These are phyloP conservation scores for Zalerion maritima DNA, from an alignment of 495 filamentous ascomycete genomes.

Conservation along the genomic window DNA sequence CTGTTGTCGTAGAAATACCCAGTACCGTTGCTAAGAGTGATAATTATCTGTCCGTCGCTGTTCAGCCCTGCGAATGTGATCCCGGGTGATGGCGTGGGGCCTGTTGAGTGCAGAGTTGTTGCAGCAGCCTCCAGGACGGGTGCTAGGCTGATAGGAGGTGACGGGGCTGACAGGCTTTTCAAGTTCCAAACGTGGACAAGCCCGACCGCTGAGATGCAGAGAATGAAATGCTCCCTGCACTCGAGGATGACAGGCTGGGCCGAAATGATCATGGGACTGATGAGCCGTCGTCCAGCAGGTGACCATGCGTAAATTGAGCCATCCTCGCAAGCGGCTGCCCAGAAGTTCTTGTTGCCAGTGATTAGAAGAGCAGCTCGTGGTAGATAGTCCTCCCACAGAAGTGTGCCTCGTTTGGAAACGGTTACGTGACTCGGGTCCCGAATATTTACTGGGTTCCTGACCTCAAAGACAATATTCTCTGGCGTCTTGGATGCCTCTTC, in stretches of 20 bases:
- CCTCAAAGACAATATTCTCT: slow-evolving; percentile 58
- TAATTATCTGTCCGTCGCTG: slow-evolving; percentile 64
- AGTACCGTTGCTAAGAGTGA: slow-evolving; percentile 83
- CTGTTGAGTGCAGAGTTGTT: slow-evolving; percentile 45
- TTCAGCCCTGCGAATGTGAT: slow-evolving; percentile 86
- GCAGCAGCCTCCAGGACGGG: slow-evolving; percentile 77
- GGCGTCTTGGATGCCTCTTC: slow-evolving; percentile 46
- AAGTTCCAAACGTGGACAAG: slow-evolving; percentile 92
- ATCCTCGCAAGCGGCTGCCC: slow-evolving; percentile 87
- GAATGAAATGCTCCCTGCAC: slow-evolving; percentile 72
- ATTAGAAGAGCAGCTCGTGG: slow-evolving; percentile 69
- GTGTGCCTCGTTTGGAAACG: slow-evolving; percentile 65
- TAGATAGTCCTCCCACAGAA: slow-evolving; percentile 87
- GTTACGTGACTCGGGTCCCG: slow-evolving; percentile 73
- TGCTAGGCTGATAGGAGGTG: slow-evolving; percentile 80
- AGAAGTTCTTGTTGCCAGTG: slow-evolving; percentile 79
- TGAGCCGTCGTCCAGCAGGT: slow-evolving; percentile 73
- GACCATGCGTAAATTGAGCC: slow-evolving; percentile 90
- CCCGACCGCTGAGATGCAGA: slow-evolving; percentile 78
- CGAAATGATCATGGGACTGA: slow-evolving; percentile 75
- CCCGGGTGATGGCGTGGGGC: slow-evolving; percentile 58
- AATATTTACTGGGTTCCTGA: slow-evolving; percentile 51
- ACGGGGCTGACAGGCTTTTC: slow-evolving; percentile 65
- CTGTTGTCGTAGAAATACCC: slow-evolving; percentile 72
- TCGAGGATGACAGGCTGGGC: slow-evolving; percentile 90